Evolutionary conservation across 2,329 filamentous ascomycete species (phyloP).

Genomic region (Stachybotrys elegans): DNA sequence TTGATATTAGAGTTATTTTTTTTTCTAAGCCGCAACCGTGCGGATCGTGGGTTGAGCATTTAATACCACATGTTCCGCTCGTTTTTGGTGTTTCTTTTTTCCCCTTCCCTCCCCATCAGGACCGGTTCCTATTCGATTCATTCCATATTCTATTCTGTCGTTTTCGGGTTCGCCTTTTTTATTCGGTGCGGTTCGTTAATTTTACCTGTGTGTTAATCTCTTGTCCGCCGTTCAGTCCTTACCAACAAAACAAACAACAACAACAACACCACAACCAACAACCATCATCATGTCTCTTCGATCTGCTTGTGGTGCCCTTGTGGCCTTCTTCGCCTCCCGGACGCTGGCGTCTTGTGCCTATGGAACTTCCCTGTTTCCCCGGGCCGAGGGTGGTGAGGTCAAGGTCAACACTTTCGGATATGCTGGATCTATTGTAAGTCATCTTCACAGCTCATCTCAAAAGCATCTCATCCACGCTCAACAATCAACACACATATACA

Average conservation of each 20-base stretch:
- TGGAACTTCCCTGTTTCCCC: conserved; percentile 29
- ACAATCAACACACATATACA: not conserved
- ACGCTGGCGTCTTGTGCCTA: conserved; percentile 32
- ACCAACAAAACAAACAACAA: not conserved
- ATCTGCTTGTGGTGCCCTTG: not conserved
- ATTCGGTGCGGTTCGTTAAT: not conserved
- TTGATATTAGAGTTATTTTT: too few species aligned
- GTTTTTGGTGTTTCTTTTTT: too few species aligned
- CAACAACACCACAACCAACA: too few species aligned
- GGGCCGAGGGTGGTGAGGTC: conserved; percentile 23
- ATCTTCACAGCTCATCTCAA: too few species aligned
- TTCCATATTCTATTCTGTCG: not conserved
- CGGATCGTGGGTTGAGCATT: too few species aligned
- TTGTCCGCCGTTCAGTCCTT: too few species aligned
- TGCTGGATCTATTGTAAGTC: conserved; percentile 25
- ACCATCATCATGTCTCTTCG: not conserved
- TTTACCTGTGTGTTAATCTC: too few species aligned
- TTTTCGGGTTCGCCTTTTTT: not conserved
- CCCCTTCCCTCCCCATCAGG: too few species aligned
- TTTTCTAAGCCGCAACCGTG: too few species aligned
- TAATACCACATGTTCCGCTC: too few species aligned
- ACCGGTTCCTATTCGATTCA: too few species aligned
- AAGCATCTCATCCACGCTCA: too few species aligned
- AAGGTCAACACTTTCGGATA: conserved; percentile 33
- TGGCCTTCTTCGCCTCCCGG: conserved; percentile 8